These are phyloP conservation scores for Agaricus subrufescens DNA, from an alignment of 768 basidiomycete species.

Conservation along the genomic window DNA sequence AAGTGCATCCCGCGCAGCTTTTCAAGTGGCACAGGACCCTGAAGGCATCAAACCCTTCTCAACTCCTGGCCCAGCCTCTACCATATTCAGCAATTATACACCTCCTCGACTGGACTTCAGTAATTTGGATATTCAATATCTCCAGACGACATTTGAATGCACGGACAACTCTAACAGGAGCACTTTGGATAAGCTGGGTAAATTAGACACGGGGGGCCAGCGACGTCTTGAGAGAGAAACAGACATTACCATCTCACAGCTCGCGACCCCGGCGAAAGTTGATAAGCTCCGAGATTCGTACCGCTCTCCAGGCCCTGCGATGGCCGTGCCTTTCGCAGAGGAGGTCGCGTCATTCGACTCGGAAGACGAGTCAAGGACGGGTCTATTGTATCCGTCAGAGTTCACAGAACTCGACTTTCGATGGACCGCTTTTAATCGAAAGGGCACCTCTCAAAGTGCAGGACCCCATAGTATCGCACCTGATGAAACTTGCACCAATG, in stretches of 20 bases:
- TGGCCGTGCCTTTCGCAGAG: too few species aligned
- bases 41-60: conserved; percentile 10
- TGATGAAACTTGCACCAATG: neutral
- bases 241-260: too few species aligned
- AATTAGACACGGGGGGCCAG: too few species aligned
- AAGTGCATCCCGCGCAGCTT: neutral
- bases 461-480: neutral
- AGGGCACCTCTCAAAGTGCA: neutral
- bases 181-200: too few species aligned
- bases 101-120: neutral
- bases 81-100: neutral
- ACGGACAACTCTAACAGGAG: neutral
- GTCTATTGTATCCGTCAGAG: conserved; percentile 33
- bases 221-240: too few species aligned
- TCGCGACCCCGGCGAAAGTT: too few species aligned
- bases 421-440: conserved; percentile 50
- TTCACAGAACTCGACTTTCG: conserved; percentile 43
- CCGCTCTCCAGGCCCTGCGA: too few species aligned
- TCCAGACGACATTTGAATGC: neutral
- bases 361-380: conserved; percentile 37
- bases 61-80: conserved; percentile 14
- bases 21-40: neutral
- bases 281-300: too few species aligned
- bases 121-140: neutral
- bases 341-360: too few species aligned